Evolutionary conservation across 2,329 filamentous ascomycete species (phyloP).

Genomic region (Exophiala aquamarina): DNA sequence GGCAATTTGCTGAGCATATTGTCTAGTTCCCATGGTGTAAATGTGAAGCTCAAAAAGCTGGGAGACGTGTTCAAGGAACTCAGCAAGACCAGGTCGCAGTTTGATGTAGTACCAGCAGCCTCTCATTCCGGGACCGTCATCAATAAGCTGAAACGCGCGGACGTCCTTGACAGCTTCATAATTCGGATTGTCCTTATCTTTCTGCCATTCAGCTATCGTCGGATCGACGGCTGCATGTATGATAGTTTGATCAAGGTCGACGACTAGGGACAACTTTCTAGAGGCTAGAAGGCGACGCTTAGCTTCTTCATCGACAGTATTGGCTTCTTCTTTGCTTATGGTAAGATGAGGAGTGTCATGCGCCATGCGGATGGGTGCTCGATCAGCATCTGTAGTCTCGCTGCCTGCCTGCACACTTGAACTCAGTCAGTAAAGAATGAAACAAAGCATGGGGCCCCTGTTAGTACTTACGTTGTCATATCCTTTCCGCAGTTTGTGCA

Average conservation of each 20-base stretch:
- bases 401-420: constrained; percentile 21
- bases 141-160: constrained; percentile 79
- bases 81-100: constrained; percentile 79
- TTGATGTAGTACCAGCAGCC: constrained; percentile 99
- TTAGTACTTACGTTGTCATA: constrained; percentile 71
- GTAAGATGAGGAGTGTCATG: constrained; percentile 87
- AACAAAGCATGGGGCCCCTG: not conserved
- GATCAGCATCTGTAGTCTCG: constrained; percentile 54
- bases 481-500: constrained; percentile 93
- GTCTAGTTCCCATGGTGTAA: constrained; percentile 97
- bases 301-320: constrained; percentile 77
- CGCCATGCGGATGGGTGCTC: constrained; percentile 90
- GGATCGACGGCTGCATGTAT: constrained; percentile 98
- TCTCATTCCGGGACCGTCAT: constrained; percentile 73
- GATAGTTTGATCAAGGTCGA: constrained; percentile 96
- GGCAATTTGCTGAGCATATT: constrained; percentile 91
- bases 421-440: constrained; percentile 1
- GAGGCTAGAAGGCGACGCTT: constrained; percentile 78
- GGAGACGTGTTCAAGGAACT: constrained; percentile 76
- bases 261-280: constrained; percentile 86
- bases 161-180: constrained; percentile 89
- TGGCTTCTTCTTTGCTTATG: constrained; percentile 79
- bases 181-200: constrained; percentile 84
- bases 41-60: constrained; percentile 92
- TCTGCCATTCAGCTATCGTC: constrained; percentile 93